Evolutionary conservation across 768 basidiomycete species (phyloP), one percentile per base, ranked within the genome.

Genomic region (Russula ochroleuca): DNA sequence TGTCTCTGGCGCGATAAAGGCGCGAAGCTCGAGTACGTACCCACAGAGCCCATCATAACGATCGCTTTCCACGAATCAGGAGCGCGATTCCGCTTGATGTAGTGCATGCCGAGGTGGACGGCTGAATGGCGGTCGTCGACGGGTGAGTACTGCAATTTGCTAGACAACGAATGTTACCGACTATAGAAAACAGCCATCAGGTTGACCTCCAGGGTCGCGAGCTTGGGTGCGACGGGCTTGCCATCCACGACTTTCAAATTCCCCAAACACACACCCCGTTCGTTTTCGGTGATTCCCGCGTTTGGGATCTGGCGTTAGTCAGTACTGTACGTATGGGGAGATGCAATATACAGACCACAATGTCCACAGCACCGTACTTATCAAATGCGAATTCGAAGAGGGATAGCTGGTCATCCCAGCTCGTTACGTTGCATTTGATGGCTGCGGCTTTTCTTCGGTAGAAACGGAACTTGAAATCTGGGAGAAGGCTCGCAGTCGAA

Each of bases 1-100:
- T 38, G 7, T 10, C 17, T 40, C 33, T 19, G 10, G 14, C 19
- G 10, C 11, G 11, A 33, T 41, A 31, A 37, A 48, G 21, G 19
- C 9, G 17, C 23, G 19, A 33, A 57, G 21, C 23, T 17, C 17
- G 37, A 17, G 17, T n/a, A 65, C 73, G 21, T 43, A 73, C 74
- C 72, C 66, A 76, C 69, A 11, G 74, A 75, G 28, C 75, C 75
- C 1, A 76, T 68, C 9, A 76, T 57, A 0, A 75, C 69, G 51
- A 76, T 65, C 4, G 73, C 67, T 55, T 74, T 76, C 49, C 69
- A 65, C 4, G 62, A 52, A 28, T 40, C 67, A 25, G 35, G 49
- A n/a, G 55, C 25, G 31, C 67, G 59, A 21, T 69, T 65, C 10
- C 57, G 54, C n/a, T 67, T 64, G 31, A 77, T 62, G 62, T 75